Conservation (phyloP, 2,329 filamentous ascomycete species). For the Colletotrichum truncatum region DNA sequence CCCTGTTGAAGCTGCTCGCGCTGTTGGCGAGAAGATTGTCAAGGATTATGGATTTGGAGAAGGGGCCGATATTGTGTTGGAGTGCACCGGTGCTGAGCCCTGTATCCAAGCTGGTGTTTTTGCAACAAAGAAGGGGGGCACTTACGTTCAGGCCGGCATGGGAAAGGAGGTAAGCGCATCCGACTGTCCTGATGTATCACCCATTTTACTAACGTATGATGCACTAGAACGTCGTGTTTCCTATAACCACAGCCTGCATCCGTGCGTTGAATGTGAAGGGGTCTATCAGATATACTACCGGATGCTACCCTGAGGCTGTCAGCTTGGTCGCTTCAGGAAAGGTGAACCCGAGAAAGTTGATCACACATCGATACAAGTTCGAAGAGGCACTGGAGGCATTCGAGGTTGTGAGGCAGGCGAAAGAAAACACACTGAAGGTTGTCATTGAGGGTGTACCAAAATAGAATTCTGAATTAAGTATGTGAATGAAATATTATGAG, state of each 20-base stretch:
- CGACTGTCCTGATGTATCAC: no score
- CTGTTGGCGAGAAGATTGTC: constrained; percentile 57
- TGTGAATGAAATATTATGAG: neutral
- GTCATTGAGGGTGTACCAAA: constrained; percentile 59
- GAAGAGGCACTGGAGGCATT: constrained; percentile 71
- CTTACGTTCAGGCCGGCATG: constrained; percentile 62
- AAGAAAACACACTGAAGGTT: constrained; percentile 77
- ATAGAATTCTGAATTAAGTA: neutral
- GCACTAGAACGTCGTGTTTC: constrained; percentile 58
- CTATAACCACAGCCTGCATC: constrained; percentile 75
- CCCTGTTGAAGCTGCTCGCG: constrained; percentile 60
- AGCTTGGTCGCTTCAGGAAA: constrained; percentile 59
- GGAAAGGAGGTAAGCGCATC: constrained; percentile 44
- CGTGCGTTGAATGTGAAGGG: constrained; percentile 81
- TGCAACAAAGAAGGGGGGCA: constrained; percentile 54
- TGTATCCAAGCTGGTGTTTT: constrained; percentile 59
- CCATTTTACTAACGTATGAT: neutral
- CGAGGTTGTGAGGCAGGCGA: constrained; percentile 73
- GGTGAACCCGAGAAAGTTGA: constrained; percentile 59
- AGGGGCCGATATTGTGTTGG: constrained; percentile 59
- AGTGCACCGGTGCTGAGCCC: constrained; percentile 36
- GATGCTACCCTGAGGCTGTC: constrained; percentile 72
- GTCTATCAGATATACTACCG: constrained; percentile 78
- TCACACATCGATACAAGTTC: constrained; percentile 76
- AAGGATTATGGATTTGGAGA: constrained; percentile 48